These are phyloP conservation scores for Thalassiosira profunda DNA, from an alignment of 108 stramenopile genomes.

Conservation along the genomic window DNA sequence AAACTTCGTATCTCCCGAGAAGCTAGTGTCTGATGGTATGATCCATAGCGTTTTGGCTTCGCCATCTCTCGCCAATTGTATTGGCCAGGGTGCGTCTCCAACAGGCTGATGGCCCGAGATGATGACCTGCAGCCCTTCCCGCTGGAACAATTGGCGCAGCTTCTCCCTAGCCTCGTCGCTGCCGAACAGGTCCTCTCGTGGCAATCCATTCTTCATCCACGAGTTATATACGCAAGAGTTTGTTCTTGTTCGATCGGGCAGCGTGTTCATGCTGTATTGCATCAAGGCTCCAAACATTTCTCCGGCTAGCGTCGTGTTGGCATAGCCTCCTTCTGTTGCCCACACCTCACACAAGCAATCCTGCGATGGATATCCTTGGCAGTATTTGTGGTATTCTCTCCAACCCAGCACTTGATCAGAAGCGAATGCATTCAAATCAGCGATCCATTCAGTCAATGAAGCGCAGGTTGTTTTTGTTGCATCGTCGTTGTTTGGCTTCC, in stretches of 20 bases:
- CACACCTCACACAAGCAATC: slow-evolving; percentile 44
- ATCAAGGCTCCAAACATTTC: slow-evolving; percentile 55
- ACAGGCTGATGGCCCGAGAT: slow-evolving; percentile 85
- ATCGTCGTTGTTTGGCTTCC: too few relatives aligned
- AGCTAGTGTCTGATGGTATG: slow-evolving; percentile 78
- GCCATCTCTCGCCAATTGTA: slow-evolving; percentile 40
- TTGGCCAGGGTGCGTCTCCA: slow-evolving; percentile 82
- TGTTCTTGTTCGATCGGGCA: slow-evolving; percentile 58
- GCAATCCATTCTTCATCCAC: slow-evolving; percentile 76
- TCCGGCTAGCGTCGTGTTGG: slow-evolving; percentile 18
- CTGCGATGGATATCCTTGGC: slow-evolving; percentile 7
- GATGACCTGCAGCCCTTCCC: slow-evolving; percentile 53
- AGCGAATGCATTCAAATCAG: slow-evolving; percentile 62
- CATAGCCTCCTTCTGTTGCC: slow-evolving; percentile 73
- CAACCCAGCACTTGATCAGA: slow-evolving; percentile 54
- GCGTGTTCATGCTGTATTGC: slow-evolving; percentile 86
- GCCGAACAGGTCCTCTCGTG: slow-evolving; percentile 49
- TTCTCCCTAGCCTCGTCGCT: slow-evolving; percentile 16
- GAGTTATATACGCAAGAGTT: slow-evolving; percentile 78
- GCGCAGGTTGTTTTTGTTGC: too few relatives aligned
- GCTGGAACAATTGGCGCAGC: slow-evolving; percentile 52
- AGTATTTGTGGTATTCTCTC: slow-evolving; percentile 43
- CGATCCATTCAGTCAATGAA: slow-evolving; percentile 73
- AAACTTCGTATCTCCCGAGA: slow-evolving; percentile 84
- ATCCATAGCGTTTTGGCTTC: too few relatives aligned